A percentile compares a stretch with the other conserved stretches of the same genome.
These are phyloP conservation scores for Vanrija sp. DNA, from an alignment of 1,284 basidiomycete species.

Conservation along the genomic window DNA sequence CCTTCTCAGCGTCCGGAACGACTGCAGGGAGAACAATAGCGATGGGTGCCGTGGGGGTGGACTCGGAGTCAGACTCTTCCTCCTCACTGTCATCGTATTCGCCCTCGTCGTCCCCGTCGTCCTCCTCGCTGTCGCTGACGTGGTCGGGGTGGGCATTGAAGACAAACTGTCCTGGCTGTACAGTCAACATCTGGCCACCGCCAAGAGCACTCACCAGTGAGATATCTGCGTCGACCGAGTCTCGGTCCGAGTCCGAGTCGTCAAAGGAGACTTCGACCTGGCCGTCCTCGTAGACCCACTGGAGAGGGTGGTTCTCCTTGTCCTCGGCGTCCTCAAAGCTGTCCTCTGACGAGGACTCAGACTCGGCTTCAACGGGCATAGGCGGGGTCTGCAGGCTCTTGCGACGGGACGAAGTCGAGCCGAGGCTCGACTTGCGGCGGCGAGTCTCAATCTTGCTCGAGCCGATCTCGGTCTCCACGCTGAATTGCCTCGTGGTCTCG, in stretches of 20 bases:
- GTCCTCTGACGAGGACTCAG: constrained; percentile 7
- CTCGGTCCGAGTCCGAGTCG: constrained; percentile 34
- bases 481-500: constrained; percentile 16
- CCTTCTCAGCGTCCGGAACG: neutral
- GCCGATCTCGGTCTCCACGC: constrained; percentile 34
- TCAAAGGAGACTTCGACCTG: constrained; percentile 20
- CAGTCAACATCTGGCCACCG: neutral
- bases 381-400: constrained; percentile 20
- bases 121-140: constrained; percentile 11
- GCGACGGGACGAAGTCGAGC: constrained; percentile 6
- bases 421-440: constrained; percentile 32
- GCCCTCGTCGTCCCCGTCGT: neutral
- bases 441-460: constrained; percentile 26
- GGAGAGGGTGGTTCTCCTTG: constrained; percentile 17
- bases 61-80: neutral
- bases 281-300: constrained; percentile 35
- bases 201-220: constrained; percentile 28
- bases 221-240: constrained; percentile 32
- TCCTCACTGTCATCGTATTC: constrained; percentile 3
- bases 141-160: constrained; percentile 14
- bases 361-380: neutral
- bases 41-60: no score
- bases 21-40: no score
- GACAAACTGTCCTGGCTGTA: constrained; percentile 25
- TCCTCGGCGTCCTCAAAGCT: constrained; percentile 14